phyloP scores from a whole-genome alignment of 2,329 filamentous ascomycete species.

The Fusarium tricinctum region DNA sequence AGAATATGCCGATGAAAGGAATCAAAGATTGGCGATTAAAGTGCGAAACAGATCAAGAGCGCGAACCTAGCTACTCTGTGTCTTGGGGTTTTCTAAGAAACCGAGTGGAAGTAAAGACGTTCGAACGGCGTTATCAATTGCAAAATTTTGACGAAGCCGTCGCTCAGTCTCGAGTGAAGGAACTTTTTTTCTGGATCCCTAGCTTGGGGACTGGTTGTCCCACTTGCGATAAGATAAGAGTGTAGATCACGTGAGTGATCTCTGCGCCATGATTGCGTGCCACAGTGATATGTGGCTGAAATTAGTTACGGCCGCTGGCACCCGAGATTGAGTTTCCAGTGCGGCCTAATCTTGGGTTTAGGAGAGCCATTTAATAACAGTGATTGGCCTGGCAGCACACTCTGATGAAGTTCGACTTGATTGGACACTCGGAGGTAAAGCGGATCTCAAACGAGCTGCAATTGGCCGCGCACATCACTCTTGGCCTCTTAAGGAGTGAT shows the following conservation, averaged over 20 bases:
- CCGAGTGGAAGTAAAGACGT: conserved; percentile 24
- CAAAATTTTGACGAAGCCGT: conserved; percentile 54
- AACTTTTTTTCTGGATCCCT: conserved; percentile 54
- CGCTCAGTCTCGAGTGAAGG: conserved; percentile 45
- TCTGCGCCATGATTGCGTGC: background rate
- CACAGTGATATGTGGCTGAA: conserved; percentile 18
- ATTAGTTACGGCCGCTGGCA: conserved; percentile 1
- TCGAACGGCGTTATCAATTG: conserved; percentile 45
- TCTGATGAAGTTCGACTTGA: conserved; percentile 30
- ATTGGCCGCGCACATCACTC: conserved; percentile 41
- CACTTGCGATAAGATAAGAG: conserved; percentile 41
- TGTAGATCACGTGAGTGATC: conserved; percentile 34
- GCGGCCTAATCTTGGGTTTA: conserved; percentile 21
- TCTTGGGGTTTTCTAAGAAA: conserved; percentile 11
- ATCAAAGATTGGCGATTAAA: conserved; percentile 2
- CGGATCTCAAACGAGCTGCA: conserved; percentile 21
- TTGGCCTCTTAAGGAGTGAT: conserved; percentile 12
- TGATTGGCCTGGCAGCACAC: conserved; percentile 41
- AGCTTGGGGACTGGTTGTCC: conserved; percentile 36
- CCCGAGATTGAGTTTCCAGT: conserved; percentile 1
- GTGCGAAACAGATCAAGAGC: background rate
- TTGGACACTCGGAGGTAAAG: conserved; percentile 27
- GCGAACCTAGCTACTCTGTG: background rate
- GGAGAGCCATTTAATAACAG: conserved; percentile 27
- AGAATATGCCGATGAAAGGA: conserved; percentile 18